Evolutionary conservation across 257 asterid genomes (phyloP).

Genomic region (Solanum tarijense): DNA sequence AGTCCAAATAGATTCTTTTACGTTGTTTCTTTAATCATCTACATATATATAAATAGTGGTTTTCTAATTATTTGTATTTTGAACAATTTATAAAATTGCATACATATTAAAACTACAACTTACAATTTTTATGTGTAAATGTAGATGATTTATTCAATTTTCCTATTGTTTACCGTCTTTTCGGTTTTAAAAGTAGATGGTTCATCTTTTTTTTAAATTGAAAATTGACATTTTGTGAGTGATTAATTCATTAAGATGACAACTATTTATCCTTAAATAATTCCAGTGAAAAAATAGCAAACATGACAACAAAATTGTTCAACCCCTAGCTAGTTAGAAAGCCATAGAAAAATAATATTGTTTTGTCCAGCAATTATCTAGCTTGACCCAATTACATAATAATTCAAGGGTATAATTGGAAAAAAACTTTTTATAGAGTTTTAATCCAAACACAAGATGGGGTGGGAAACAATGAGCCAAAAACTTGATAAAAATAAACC

Average conservation of each 20-base stretch:
- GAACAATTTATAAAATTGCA: too few relatives aligned
- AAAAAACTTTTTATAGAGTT: too few relatives aligned
- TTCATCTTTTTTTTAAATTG: not conserved
- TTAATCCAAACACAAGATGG: too few relatives aligned
- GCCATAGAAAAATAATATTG: not conserved
- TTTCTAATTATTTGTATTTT: too few relatives aligned
- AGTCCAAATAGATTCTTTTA: not conserved
- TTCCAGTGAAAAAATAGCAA: not conserved
- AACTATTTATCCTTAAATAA: not conserved
- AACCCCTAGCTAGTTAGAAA: not conserved
- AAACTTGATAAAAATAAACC: too few relatives aligned
- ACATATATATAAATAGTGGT: too few relatives aligned
- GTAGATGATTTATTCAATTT: not conserved
- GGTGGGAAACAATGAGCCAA: too few relatives aligned
- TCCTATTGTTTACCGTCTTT: not conserved
- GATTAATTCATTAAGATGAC: not conserved
- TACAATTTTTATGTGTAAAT: too few relatives aligned
- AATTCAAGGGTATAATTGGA: too few relatives aligned
- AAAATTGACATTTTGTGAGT: not conserved
- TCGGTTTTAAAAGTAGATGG: not conserved
- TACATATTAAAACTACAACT: too few relatives aligned
- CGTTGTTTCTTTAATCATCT: not conserved
- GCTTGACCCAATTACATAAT: too few relatives aligned
- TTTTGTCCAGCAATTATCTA: too few relatives aligned
- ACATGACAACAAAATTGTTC: not conserved